These are phyloP conservation scores for Triticum aestivum DNA, from an alignment of 176 grass and related monocot genomes.

Conservation along the genomic window DNA sequence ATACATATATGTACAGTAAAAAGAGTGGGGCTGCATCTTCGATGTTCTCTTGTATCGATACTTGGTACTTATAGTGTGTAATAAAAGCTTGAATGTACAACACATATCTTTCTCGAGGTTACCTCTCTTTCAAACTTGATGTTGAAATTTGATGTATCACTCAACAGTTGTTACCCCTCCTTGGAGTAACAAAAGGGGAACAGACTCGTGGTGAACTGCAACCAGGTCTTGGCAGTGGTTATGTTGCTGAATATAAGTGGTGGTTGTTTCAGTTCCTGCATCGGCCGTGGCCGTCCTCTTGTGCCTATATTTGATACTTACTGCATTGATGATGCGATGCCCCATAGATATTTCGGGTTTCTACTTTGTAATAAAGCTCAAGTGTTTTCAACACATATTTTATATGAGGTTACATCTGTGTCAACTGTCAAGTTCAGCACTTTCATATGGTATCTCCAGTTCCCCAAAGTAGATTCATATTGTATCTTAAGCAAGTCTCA, in stretches of 20 bases:
- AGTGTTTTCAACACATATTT: neutral
- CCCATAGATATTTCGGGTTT: neutral
- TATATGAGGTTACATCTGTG: neutral
- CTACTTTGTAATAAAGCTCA: neutral
- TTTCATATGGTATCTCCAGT: neutral
- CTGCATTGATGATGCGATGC: neutral
- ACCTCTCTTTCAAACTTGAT: neutral
- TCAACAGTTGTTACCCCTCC: neutral
- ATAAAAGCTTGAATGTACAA: neutral
- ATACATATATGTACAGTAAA: slow-evolving; percentile 21
- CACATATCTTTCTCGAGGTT: neutral
- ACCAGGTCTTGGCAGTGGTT: neutral
- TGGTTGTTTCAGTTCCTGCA: neutral
- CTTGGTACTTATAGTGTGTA: neutral
- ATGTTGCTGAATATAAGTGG: neutral
- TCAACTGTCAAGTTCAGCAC: neutral
- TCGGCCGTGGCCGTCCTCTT: neutral
- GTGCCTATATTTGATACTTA: neutral
- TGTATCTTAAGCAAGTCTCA: neutral
- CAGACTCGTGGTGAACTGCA: neutral
- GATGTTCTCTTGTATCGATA: slow-evolving; percentile 7
- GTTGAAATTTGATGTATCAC: neutral
- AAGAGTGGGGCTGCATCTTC: neutral
- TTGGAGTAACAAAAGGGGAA: neutral
- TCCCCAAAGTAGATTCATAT: neutral